Base-by-base conservation (phyloP, 2,329 filamentous ascomycete genomes). In the Nothopassalora personata region DNA sequence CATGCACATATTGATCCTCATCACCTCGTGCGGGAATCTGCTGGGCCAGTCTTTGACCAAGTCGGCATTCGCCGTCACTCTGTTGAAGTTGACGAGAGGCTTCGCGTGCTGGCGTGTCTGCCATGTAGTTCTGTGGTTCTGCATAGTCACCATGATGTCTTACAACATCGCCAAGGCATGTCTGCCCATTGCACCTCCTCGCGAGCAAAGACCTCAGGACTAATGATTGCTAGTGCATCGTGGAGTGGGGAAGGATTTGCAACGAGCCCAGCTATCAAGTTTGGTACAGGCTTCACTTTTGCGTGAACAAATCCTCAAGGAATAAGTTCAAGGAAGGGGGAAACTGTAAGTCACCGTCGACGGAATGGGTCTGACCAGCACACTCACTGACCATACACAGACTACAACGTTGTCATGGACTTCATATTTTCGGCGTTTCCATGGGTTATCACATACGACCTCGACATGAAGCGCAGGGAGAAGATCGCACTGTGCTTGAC, bases 371-470 rank as follows among this genome's bases (percentile, higher is more conserved):
- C 1, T 51, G 54, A 60, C 4, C 13, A 10, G 15, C 10, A 10
- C 8, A 43, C 8, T 31, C 23, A 56, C 51, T 60, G 47, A 65
- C 67, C 62, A 52, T 39, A 10, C 5, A 1, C 60, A 81, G 79
- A 80, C 5, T 81, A 80, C 67, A 82, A 81, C 66, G 78, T 81
- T 57, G 71, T 81, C 30, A 82, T 81, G 77, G 80, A 83, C 59
- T 80, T 82, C 45, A 63, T 80, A 0, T 77, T 83, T 63, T 79
- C 80, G 0, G 57, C 70, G 8, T 79, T 81, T 54, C 80, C 80
- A 3, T 81, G 79, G 79, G 64, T 79, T 23, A 75, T 82, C 19
- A 79, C 77, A 0, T 78, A 77, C 68, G 73, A 72, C 2, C 62
- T 82, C 48, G 77, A 79, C 56, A 81, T 83, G 75, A 73, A 75